Base-by-base conservation (phyloP, 2,329 filamentous ascomycete species). In the Fusarium anthophilum region DNA sequence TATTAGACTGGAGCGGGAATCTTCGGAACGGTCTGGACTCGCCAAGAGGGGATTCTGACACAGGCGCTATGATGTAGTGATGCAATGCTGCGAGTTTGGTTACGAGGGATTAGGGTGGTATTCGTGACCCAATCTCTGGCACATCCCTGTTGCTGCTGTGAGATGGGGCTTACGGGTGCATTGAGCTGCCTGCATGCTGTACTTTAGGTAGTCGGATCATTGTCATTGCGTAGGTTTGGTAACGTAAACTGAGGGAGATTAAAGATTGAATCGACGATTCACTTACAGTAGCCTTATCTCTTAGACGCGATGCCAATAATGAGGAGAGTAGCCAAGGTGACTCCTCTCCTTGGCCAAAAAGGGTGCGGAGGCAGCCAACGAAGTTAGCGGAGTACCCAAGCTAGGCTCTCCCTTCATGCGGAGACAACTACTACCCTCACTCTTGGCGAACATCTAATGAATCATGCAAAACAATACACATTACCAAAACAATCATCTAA, bases 21-120 rank as follows among this genome's bases (percentile, higher is more conserved):
- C 50, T 38, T 70, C 59, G 67, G 67, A 65, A 54, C 43, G 17
- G 48, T 45, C 56, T 56, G 35, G 48, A 45, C 48, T 32, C 30
- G 20, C 66, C 51, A 53, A 70, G 56, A 37, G 30, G 12, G 14
- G n/a, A 9, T 64, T 57, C 18, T 63, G 38, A 50, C 41, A 48
- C 50, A 22, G 28, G 13, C 30, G 15, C 20, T n/a, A 39, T 13
- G 54, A 48, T 39, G 15, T 22, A 22, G 18, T 65, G 66, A 70
- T 70, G 66, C 51, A 57, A 57, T 62, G 43, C 45, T 53, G 15
- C 20, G 18, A 24, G 13, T 35, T 24, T 35, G 14, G 22, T n/a
- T 24, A 24, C 39, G 26, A 53, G 24, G 4, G 41, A 22, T 55
- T 44, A 38, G 58, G 51, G 67, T 70, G 13, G 66, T 69, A 69